These are phyloP conservation scores for Coniosporium apollinis DNA, from an alignment of 495 filamentous ascomycete genomes.

Conservation along the genomic window DNA sequence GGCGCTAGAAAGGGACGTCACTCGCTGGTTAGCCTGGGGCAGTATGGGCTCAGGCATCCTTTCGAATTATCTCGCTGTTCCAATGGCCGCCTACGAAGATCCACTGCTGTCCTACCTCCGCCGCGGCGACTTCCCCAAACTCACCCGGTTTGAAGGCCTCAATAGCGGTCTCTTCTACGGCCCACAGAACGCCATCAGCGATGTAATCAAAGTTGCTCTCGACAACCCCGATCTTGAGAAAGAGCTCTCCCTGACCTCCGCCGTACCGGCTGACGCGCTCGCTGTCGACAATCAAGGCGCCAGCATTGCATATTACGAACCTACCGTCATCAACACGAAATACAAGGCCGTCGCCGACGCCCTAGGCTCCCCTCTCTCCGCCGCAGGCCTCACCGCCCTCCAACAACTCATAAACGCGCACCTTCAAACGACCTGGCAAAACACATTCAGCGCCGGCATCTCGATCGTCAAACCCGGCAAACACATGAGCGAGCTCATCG, in stretches of 20 bases:
- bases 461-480: slow-evolving; percentile 61
- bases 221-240: slow-evolving; percentile 33
- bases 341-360: slow-evolving; percentile 54
- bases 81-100: slow-evolving; percentile 72
- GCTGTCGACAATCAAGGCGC: slow-evolving; percentile 42
- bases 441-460: slow-evolving; percentile 57
- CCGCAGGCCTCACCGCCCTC: slow-evolving; percentile 42
- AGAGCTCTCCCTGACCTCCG: slow-evolving; percentile 39
- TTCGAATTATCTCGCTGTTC: slow-evolving; percentile 60
- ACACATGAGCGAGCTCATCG: slow-evolving; percentile 53
- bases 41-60: slow-evolving; percentile 80
- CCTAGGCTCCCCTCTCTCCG: slow-evolving; percentile 18
- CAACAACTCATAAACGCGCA: slow-evolving; percentile 65
- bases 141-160: slow-evolving; percentile 61
- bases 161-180: slow-evolving; percentile 60
- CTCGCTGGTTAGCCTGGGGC: slow-evolving; percentile 85
- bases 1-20: slow-evolving; percentile 51
- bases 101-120: slow-evolving; percentile 52
- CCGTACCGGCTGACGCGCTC: slow-evolving; percentile 42
- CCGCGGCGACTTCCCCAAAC: slow-evolving; percentile 48
- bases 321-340: slow-evolving; percentile 35
- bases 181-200: slow-evolving; percentile 44
- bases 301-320: slow-evolving; percentile 65
- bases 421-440: slow-evolving; percentile 73
- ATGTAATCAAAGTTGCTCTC: slow-evolving; percentile 48